Base-by-base conservation (phyloP, 2,329 filamentous ascomycete genomes). In the Monosporascus sp. region DNA sequence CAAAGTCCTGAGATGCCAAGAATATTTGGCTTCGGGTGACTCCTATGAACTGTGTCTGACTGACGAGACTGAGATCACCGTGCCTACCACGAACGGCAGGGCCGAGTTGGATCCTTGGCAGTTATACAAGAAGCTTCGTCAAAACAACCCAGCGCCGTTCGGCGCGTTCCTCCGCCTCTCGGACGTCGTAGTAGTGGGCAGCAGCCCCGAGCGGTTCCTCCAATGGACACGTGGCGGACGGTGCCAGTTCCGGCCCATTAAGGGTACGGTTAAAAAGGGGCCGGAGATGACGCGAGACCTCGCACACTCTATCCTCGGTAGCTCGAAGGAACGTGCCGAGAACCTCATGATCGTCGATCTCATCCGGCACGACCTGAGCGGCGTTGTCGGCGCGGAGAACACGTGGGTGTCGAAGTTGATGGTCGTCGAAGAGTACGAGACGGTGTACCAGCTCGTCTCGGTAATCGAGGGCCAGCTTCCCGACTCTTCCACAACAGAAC, bases 271-370 rank as follows among this genome's bases (percentile, higher is more conserved):
- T 2, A 79, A 79, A 52, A 88, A 87, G 59, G 71, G 72, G 1
- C 68, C 74, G 0, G 72, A 72, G 2, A 78, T 65, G n/a, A 86
- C 80, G 0, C 70, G 78, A 18, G 75, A 74, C 24, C 75, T 82
- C 59, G 85, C 85, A 2, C 75, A 78, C 24, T 70, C 71, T 6
- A 76, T 86, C 17, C 74, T 89, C 2, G 74, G 77, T 7, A 78
- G 81, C 0, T 79, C 82, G 1, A 90, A 90, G 64, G 86, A 90
- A 67, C 79, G 80, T 48, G 86, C 86, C 0, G 86, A 90, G 65
- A 90, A 90, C 58, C 75, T 90, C 11, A 90, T 90, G 87, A 89
- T 90, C 58, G 85, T 88, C 1, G 87, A 90, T 65, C 72, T 90
- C 1, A 87, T 89, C 27, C 78, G 86, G 0, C 86, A 89, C 61